Evolutionary conservation across 2,329 filamentous ascomycete genomes (phyloP).

Genomic region (Cryphonectria carpinicola): DNA sequence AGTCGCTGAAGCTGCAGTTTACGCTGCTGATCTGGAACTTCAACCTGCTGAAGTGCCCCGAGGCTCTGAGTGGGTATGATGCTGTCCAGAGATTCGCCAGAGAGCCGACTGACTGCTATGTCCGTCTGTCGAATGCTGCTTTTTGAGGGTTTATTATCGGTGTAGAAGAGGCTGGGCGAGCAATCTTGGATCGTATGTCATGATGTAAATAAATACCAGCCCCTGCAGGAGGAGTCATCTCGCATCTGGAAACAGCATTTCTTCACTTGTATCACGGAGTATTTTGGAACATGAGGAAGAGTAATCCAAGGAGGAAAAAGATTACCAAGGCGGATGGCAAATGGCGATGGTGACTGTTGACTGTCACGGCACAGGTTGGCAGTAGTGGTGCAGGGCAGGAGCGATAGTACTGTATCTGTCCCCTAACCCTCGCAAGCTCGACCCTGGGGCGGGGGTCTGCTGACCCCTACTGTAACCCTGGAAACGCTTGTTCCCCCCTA

Average conservation of each 20-base stretch:
- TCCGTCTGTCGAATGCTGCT: conserved; percentile 23
- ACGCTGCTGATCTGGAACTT: conserved; percentile 44
- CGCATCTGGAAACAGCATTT: not conserved
- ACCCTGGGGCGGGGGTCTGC: too few relatives aligned
- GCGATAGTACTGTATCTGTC: too few relatives aligned
- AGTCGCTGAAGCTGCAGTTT: conserved; percentile 42
- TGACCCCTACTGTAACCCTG: not conserved
- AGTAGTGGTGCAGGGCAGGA: too few relatives aligned
- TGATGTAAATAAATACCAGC: not conserved
- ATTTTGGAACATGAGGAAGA: too few relatives aligned
- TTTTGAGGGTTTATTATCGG: not conserved
- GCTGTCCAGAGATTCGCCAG: conserved; percentile 38
- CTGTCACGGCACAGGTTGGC: too few relatives aligned
- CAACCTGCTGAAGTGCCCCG: conserved; percentile 37
- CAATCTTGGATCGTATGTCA: not conserved
- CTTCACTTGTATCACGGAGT: too few relatives aligned
- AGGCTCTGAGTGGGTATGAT: conserved; percentile 34
- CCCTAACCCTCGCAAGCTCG: too few relatives aligned
- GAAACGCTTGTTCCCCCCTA: too few relatives aligned
- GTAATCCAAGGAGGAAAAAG: too few relatives aligned
- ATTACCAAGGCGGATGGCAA: too few relatives aligned
- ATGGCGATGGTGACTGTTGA: too few relatives aligned
- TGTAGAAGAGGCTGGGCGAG: not conserved
- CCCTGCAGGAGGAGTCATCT: not conserved
- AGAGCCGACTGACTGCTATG: conserved; percentile 38